phyloP scores from a whole-genome alignment of 768 basidiomycete genomes.

The Suillus weaverae region DNA sequence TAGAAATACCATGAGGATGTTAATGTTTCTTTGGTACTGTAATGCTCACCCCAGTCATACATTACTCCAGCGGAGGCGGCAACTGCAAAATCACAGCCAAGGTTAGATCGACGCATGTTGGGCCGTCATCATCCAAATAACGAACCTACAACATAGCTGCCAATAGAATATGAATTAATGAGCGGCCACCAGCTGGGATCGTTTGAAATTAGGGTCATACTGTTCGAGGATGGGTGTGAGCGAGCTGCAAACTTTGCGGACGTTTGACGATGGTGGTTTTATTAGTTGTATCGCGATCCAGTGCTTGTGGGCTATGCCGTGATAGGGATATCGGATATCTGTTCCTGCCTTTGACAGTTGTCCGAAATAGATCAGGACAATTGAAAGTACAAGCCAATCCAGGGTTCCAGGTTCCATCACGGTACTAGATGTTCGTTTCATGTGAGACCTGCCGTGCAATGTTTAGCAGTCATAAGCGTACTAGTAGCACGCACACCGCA shows the following conservation, averaged over 20 bases:
- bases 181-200: background rate
- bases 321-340: no score
- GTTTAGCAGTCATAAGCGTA: no score
- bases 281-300: background rate
- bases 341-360: no score
- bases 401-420: no score
- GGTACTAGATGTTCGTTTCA: no score
- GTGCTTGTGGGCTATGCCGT: background rate
- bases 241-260: background rate
- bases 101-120: background rate
- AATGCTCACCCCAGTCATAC: background rate
- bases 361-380: constrained; percentile 46
- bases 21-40: background rate
- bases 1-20: background rate
- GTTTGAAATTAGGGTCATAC: background rate
- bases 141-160: background rate
- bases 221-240: background rate
- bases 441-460: no score
- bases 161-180: background rate
- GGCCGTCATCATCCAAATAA: background rate
- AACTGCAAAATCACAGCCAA: background rate
- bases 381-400: constrained; percentile 49
- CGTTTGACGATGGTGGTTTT: background rate
- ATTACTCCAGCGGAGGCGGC: background rate
- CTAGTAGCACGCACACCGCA: no score